Conservation (phyloP, 2,329 filamentous ascomycete species). For the Delphinella strobiligena region DNA sequence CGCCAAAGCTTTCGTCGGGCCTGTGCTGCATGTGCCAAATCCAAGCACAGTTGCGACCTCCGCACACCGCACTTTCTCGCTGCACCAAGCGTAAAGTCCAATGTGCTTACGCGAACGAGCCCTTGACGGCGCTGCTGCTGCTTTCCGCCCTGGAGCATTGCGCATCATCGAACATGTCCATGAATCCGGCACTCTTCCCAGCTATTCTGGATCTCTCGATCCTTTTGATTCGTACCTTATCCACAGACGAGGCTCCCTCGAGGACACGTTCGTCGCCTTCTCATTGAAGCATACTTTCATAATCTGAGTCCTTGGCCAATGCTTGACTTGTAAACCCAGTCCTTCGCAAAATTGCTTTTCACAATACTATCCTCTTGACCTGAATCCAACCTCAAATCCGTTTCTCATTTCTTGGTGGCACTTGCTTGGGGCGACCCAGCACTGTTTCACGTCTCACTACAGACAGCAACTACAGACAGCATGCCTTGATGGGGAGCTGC, state of each 20-base stretch:
- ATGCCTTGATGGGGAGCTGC: conserved; percentile 3
- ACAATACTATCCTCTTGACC: conserved; percentile 7
- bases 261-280: conserved; percentile 1
- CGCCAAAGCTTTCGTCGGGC: conserved; percentile 2
- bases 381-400: background rate
- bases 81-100: conserved; percentile 1
- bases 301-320: background rate
- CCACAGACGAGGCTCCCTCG: conserved; percentile 3
- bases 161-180: background rate
- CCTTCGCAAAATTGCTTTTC: conserved; percentile 4
- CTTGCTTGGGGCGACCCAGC: conserved; percentile 3
- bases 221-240: conserved; percentile 5
- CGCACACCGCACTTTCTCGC: conserved; percentile 1
- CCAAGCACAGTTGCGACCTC: conserved; percentile 4
- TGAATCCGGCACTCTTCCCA: background rate
- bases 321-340: background rate
- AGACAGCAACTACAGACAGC: conserved; percentile 3
- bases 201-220: conserved; percentile 1
- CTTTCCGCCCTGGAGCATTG: background rate
- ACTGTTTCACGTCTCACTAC: conserved; percentile 4
- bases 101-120: conserved; percentile 4
- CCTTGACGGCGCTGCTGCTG: background rate
- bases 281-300: conserved; percentile 2
- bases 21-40: conserved; percentile 4
- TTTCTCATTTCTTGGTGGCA: conserved; percentile 5